Evolutionary conservation across 1,284 basidiomycete genomes (phyloP), one percentile per base, ranked within the genome.

Genomic region (Macrocystidia cucumis): DNA sequence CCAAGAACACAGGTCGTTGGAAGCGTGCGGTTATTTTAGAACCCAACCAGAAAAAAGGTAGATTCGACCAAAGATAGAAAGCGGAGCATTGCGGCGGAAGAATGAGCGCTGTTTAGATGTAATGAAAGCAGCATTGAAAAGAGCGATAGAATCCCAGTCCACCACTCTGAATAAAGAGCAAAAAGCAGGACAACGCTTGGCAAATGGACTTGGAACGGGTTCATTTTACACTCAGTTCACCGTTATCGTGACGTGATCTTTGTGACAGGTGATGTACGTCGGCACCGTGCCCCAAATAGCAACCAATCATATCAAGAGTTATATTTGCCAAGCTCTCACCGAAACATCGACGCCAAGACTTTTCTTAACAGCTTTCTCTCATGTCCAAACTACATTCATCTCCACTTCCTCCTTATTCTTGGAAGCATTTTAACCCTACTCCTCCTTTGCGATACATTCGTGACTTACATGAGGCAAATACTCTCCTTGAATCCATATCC

Each of bases 1-100:
- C 61, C 61, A 65, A 63, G 62, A 44, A 50, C 39, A 48, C 44
- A 42, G 37, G 40, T 33, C 40, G 39, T 35, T 40, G 41, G n/a
- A n/a, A n/a, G n/a, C n/a, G n/a, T n/a, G n/a, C n/a, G n/a, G n/a
- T n/a, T n/a, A n/a, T n/a, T n/a, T n/a, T n/a, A n/a, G n/a, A n/a
- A n/a, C n/a, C n/a, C n/a, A n/a, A n/a, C n/a, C n/a, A n/a, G n/a
- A n/a, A n/a, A n/a, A n/a, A n/a, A n/a, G n/a, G n/a, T n/a, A n/a
- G n/a, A n/a, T n/a, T n/a, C n/a, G n/a, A n/a, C n/a, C n/a, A n/a
- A n/a, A n/a, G n/a, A n/a, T n/a, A n/a, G n/a, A n/a, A n/a, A n/a
- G n/a, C n/a, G n/a, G n/a, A n/a, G n/a, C n/a, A n/a, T n/a, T n/a
- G n/a, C n/a, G n/a, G n/a, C n/a, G n/a, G n/a, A n/a, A n/a, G n/a